Conservation (phyloP, 140 eudicot genomes). For the Stevia rebaudiana region DNA sequence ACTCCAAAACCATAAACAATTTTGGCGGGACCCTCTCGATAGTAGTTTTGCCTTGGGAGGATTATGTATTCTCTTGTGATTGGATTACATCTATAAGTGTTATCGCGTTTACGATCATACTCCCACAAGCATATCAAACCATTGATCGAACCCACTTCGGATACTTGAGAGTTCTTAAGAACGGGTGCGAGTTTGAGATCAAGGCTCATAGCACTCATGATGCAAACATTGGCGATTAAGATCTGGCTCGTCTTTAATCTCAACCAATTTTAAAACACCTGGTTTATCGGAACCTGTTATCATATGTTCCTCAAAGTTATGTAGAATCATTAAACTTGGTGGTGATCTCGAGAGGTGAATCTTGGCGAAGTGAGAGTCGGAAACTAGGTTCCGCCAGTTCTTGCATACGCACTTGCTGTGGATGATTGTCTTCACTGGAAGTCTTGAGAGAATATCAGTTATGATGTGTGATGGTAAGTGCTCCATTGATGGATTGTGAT, state of each 20-base stretch:
- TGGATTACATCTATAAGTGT: constrained; percentile 24
- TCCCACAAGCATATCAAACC: constrained; percentile 33
- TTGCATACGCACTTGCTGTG: constrained; percentile 23
- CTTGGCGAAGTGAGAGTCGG: constrained; percentile 4
- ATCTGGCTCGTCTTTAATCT: constrained; percentile 19
- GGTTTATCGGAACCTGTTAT: neutral
- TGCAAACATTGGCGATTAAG: constrained; percentile 14
- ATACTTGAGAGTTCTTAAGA: neutral
- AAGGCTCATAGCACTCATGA: constrained; percentile 13
- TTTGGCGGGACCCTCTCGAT: neutral
- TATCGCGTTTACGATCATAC: neutral
- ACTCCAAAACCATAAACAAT: constrained; percentile 19
- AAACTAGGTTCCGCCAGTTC: constrained; percentile 12
- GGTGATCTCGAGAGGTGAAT: constrained; percentile 20
- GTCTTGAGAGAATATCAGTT: constrained; percentile 25
- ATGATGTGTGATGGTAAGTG: neutral
- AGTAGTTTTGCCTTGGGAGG: constrained; percentile 16
- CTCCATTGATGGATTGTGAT: neutral
- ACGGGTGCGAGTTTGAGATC: neutral
- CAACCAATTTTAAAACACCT: constrained; percentile 8
- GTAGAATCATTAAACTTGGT: constrained; percentile 7
- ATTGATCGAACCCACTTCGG: constrained; percentile 19
- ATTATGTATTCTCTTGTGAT: constrained; percentile 19
- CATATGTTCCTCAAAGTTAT: neutral
- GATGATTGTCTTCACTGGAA: constrained; percentile 23